Evolutionary conservation across 2,329 filamentous ascomycete genomes (phyloP).

Genomic region (Clonostachys rosea): DNA sequence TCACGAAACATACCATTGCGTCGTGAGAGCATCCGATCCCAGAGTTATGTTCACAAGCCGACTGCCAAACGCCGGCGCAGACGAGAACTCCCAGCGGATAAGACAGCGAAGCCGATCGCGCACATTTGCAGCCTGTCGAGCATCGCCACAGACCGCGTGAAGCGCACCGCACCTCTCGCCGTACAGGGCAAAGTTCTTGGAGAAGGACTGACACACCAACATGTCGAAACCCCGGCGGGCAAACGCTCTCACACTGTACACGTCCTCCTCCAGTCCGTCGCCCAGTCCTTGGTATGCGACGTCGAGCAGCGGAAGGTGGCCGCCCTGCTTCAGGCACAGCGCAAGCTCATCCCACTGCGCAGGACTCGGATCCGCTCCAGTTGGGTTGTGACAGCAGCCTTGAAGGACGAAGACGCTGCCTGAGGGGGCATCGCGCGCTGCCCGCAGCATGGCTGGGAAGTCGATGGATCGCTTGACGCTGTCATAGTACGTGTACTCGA

Average conservation of each 20-base stretch:
- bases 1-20: background rate
- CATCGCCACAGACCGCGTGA: slow-evolving; percentile 4
- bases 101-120: background rate
- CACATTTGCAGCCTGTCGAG: background rate
- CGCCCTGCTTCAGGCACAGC: background rate
- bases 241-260: slow-evolving; percentile 23
- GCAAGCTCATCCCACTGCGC: slow-evolving; percentile 25
- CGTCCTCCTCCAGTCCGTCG: slow-evolving; percentile 22
- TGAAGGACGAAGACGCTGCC: slow-evolving; percentile 27
- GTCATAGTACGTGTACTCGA: slow-evolving; percentile 23
- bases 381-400: slow-evolving; percentile 30
- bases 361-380: slow-evolving; percentile 22
- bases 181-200: slow-evolving; percentile 30
- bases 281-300: slow-evolving; percentile 30
- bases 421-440: slow-evolving; percentile 7
- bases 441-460: slow-evolving; percentile 16
- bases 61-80: background rate
- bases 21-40: background rate
- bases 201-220: slow-evolving; percentile 23
- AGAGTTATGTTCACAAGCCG: background rate
- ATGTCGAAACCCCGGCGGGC: slow-evolving; percentile 7
- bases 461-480: slow-evolving; percentile 13
- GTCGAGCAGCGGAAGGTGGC: slow-evolving; percentile 25
- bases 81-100: background rate
- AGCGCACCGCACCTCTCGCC: slow-evolving; percentile 22